Evolutionary conservation across 2,329 filamentous ascomycete species (phyloP).

Genomic region (Sarocladiaceae sp.): DNA sequence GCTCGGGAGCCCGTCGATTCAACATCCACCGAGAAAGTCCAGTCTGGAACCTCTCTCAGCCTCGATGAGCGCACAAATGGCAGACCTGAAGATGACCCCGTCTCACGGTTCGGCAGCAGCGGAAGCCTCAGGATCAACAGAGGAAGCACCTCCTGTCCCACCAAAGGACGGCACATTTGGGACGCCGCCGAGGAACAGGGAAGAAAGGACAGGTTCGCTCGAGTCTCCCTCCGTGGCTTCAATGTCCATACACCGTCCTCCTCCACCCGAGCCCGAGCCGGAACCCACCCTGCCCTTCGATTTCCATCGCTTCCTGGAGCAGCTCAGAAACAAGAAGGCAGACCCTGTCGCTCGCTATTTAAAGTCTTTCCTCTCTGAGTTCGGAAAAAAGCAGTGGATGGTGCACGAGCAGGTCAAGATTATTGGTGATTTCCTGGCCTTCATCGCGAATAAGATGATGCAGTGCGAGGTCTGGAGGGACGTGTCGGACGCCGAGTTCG

Average conservation of each 20-base stretch:
- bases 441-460: conserved; percentile 98
- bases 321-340: conserved; percentile 93
- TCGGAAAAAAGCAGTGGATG: conserved; percentile 98
- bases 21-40: conserved; percentile 78
- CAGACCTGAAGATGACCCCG: conserved; percentile 29
- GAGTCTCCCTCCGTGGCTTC: conserved; percentile 41
- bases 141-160: conserved; percentile 53
- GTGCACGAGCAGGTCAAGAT: conserved; percentile 99
- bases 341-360: conserved; percentile 95
- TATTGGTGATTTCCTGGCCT: conserved; percentile 90
- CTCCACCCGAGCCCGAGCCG: conserved; percentile 68
- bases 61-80: conserved; percentile 42
- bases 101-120: conserved; percentile 33
- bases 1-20: conserved; percentile 57
- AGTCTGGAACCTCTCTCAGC: conserved; percentile 72
- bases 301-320: conserved; percentile 94
- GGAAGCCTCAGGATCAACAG: conserved; percentile 34
- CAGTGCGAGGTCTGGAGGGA: conserved; percentile 95
- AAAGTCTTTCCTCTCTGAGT: conserved; percentile 90
- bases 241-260: conserved; percentile 54
- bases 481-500: conserved; percentile 93
- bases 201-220: conserved; percentile 29
- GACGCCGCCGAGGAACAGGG: conserved; percentile 31
- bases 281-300: conserved; percentile 90
- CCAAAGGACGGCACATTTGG: conserved; percentile 53